Base-by-base conservation (phyloP, 768 basidiomycete genomes). In the Russula sp. region DNA sequence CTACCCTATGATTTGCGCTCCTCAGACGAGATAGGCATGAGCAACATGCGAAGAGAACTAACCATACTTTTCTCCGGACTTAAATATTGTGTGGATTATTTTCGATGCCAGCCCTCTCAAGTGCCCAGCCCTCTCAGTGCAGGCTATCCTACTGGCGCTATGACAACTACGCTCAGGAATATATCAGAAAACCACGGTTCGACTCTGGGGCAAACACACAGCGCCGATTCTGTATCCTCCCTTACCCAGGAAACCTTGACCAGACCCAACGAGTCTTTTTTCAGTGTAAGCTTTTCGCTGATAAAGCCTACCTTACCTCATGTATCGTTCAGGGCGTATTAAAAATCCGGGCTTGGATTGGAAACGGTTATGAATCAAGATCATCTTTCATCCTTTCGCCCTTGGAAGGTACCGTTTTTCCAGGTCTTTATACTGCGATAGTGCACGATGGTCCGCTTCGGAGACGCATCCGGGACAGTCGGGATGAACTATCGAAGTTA, bases 161-260 rank as follows among this genome's bases (percentile, higher is more conserved):
- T 63, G 61, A 45, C 56, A 32, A 52, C 49, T 41, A 11, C 50
- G 5, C 61, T 58, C 11, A 58, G 45, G 32, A 63, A 29, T 9
- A 51, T 58, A 45, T 47, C 50, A 36, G n/a, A 47, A 32, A 22
- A 42, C 32, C 4, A 41, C 22, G 7, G 18, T 47, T 22, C 29
- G 43, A 46, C 50, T 20, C 20, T 58, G 29, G 13, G 32, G 32
- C 42, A 43, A 52, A n/a, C 14, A 3, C 42, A 6, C 7, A 11
- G 47, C 32, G 25, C n/a, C 29, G 46, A 25, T 32, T 34, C 5
- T 29, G 20, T 29, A 18, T 20, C 48, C 25, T 8, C 48, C 16
- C 3, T 14, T 20, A 7, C 29, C 2, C 34, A 32, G 11, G 41
- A 51, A 29, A 1, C 13, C 9, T 41, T 16, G 5, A 25, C 22